Evolutionary conservation across 352 stramenopile species (phyloP), one percentile per base, ranked within the genome.

Genomic region (Pythium apleroticum): DNA sequence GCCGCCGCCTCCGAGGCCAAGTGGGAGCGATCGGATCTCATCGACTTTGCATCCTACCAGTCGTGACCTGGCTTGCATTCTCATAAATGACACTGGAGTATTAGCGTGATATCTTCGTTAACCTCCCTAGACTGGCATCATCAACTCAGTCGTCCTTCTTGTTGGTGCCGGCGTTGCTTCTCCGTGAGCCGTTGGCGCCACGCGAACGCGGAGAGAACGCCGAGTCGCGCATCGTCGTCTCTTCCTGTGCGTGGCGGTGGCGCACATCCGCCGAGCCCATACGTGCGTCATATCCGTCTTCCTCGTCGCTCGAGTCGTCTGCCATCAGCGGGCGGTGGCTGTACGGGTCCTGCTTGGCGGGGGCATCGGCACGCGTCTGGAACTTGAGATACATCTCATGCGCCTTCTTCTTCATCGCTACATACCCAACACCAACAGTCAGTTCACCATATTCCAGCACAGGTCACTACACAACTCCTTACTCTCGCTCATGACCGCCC

Each of bases 371-470:
- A 22, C 83, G 76, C 52, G 84, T 88, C 72, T 93, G 85, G 71
- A 93, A 93, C 50, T 79, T 84, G 72, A 88, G 73, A 68, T 93
- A 95, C 80, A 91, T 88, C 20, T 92, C 78, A 49, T 89, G 75
- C 65, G 89, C 89, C 64, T 90, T 90, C 68, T 69, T 78, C 64
- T 91, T 91, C 77, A 91, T 90, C 9, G 65, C 86, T 95, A 55
- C 5, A 48, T 95, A 55, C 5, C 41, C 33, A 37, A 39, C 30
- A 55, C 8, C n/a, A n/a, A n/a, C n/a, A n/a, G n/a, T n/a, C n/a
- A n/a, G n/a, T n/a, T n/a, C n/a, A n/a, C n/a, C n/a, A n/a, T n/a
- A n/a, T n/a, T n/a, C n/a, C n/a, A n/a, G n/a, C n/a, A n/a, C n/a
- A n/a, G n/a, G n/a, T n/a, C n/a, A n/a, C n/a, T n/a, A n/a, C n/a